Evolutionary conservation across 805 yeast species (phyloP).

Genomic region (Pichia californica): DNA sequence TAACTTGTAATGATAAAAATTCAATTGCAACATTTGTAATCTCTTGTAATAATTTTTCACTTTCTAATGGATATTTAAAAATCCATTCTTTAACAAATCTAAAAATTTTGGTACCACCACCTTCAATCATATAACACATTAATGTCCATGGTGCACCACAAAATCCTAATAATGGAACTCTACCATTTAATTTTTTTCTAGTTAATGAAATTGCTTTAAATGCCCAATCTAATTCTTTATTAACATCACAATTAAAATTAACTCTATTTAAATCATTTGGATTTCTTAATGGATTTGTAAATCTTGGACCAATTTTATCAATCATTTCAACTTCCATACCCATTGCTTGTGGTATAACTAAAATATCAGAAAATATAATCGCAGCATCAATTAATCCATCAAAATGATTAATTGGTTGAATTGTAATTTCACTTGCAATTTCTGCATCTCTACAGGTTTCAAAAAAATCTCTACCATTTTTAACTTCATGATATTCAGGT

Average conservation of each 20-base stretch:
- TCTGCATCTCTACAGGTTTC: slow-evolving; percentile 95
- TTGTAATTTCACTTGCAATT: slow-evolving; percentile 87
- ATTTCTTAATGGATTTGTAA: slow-evolving; percentile 77
- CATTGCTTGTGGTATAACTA: slow-evolving; percentile 97
- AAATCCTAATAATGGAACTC: slow-evolving; percentile 92
- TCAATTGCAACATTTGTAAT: slow-evolving; percentile 87
- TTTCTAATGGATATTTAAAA: slow-evolving; percentile 65
- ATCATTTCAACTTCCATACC: slow-evolving; percentile 93
- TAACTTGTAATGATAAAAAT: slow-evolving; percentile 87
- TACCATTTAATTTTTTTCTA: slow-evolving; percentile 76
- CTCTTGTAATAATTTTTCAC: slow-evolving; percentile 65
- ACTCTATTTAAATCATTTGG: slow-evolving; percentile 59
- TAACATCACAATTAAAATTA: slow-evolving; percentile 57
- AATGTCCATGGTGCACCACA: slow-evolving; percentile 98
- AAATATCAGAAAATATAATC: slow-evolving; percentile 89
- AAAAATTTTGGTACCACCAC: slow-evolving; percentile 90
- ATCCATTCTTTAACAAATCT: slow-evolving; percentile 91
- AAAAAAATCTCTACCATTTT: slow-evolving; percentile 81
- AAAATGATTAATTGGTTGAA: slow-evolving; percentile 89
- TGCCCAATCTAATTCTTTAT: slow-evolving; percentile 86
- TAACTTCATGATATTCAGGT: slow-evolving; percentile 88
- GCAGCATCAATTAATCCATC: slow-evolving; percentile 93
- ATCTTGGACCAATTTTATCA: slow-evolving; percentile 92
- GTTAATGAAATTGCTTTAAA: slow-evolving; percentile 88
- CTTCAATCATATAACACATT: slow-evolving; percentile 95